These are phyloP conservation scores for Trichomonascaceae sp. DNA, from an alignment of 1,139 yeast genomes.

Conservation along the genomic window DNA sequence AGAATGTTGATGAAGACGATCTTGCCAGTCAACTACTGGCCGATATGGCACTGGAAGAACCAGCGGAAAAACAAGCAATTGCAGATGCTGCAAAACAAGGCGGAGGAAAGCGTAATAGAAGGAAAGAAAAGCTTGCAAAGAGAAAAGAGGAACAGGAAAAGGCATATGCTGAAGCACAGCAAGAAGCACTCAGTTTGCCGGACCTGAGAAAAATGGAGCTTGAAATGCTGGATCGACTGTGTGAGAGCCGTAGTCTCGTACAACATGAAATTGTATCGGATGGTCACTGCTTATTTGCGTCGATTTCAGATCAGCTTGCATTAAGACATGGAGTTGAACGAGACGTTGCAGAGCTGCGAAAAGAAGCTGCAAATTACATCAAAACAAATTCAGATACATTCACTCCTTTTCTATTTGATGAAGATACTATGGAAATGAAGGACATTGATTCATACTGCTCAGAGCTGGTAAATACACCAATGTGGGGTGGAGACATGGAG, in stretches of 20 bases:
- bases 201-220: conserved; percentile 68
- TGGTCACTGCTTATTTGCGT: conserved; percentile 89
- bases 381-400: conserved; percentile 59
- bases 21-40: conserved; percentile 63
- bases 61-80: conserved; percentile 15
- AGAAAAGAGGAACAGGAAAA: conserved; percentile 64
- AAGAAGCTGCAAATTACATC: conserved; percentile 62
- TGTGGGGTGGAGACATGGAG: conserved; percentile 98
- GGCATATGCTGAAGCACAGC: conserved; percentile 59
- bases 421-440: conserved; percentile 52
- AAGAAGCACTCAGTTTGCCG: conserved; percentile 61
- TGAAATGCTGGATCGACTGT: conserved; percentile 51
- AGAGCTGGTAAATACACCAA: conserved; percentile 64
- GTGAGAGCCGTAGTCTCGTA: conserved; percentile 42
- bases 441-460: conserved; percentile 66
- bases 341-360: conserved; percentile 52
- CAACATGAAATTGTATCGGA: conserved; percentile 69
- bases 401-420: conserved; percentile 78
- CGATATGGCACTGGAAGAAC: conserved; percentile 40
- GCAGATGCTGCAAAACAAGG: conserved; percentile 10
- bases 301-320: conserved; percentile 70
- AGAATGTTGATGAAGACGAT: conserved; percentile 39
- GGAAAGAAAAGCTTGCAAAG: conserved; percentile 73
- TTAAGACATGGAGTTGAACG: conserved; percentile 42
- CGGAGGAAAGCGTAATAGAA: conserved; percentile 63